Conservation (phyloP, 495 filamentous ascomycete genomes). For the Wilcoxina mikolae region DNA sequence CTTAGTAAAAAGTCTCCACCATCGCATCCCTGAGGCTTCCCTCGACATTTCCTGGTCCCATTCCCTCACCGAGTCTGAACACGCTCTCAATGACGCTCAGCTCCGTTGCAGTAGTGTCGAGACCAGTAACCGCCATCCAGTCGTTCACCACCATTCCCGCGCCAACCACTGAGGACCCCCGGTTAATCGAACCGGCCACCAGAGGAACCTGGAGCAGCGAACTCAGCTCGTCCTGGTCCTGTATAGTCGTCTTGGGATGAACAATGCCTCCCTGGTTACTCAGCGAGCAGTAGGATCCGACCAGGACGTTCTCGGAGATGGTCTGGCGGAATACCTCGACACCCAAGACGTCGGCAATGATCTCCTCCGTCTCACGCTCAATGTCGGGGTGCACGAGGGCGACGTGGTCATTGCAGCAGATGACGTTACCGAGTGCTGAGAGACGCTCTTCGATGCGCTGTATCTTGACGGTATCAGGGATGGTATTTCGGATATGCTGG, state of each 20-base stretch:
- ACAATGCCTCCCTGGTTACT: constrained; percentile 95
- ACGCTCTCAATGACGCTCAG: constrained; percentile 90
- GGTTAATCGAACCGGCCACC: constrained; percentile 84
- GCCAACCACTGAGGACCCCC: constrained; percentile 83
- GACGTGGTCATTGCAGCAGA: constrained; percentile 91
- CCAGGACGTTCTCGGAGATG: constrained; percentile 80
- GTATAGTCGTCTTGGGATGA: constrained; percentile 88
- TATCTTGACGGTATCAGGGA: constrained; percentile 82
- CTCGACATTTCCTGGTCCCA: constrained; percentile 56
- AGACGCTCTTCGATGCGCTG: constrained; percentile 90
- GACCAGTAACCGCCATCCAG: constrained; percentile 82
- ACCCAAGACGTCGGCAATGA: constrained; percentile 88
- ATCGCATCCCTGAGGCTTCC: constrained; percentile 86
- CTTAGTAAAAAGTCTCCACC: constrained; percentile 90
- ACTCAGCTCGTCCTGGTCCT: constrained; percentile 94
- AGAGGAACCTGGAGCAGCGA: constrained; percentile 88
- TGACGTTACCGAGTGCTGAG: constrained; percentile 91
- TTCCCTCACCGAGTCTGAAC: constrained; percentile 82
- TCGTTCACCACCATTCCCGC: constrained; percentile 99
- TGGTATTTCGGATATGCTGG: constrained; percentile 83
- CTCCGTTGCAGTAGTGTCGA: constrained; percentile 95
- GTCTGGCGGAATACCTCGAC: constrained; percentile 98
- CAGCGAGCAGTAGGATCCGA: constrained; percentile 87
- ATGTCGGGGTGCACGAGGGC: constrained; percentile 87
- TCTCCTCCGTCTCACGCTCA: constrained; percentile 89